phyloP scores from a whole-genome alignment of 2,329 filamentous ascomycete genomes.

The Fusarium verrucosum region DNA sequence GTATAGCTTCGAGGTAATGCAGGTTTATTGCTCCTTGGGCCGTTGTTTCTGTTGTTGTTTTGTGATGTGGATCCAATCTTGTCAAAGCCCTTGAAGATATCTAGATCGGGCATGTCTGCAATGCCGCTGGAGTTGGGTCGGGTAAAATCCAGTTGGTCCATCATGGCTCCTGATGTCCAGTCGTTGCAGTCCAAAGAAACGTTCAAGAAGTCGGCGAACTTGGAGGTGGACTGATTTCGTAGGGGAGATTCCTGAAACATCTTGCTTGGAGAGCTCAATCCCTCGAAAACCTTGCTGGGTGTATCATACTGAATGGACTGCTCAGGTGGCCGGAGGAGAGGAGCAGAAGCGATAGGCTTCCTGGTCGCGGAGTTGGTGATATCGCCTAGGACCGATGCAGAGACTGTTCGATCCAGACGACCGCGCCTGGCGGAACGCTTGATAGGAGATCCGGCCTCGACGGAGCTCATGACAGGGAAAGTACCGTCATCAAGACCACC shows the following conservation, averaged over 20 bases:
- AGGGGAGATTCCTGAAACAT: slow-evolving; percentile 52
- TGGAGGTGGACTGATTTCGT: slow-evolving; percentile 60
- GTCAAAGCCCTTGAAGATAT: slow-evolving; percentile 79
- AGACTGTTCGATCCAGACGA: slow-evolving; percentile 70
- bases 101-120: slow-evolving; percentile 68
- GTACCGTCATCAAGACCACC: slow-evolving; percentile 45
- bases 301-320: slow-evolving; percentile 59
- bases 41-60: slow-evolving; percentile 27
- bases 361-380: slow-evolving; percentile 63
- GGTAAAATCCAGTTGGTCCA: slow-evolving; percentile 54
- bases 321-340: slow-evolving; percentile 60
- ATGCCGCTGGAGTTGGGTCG: slow-evolving; percentile 60
- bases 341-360: slow-evolving; percentile 61
- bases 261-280: slow-evolving; percentile 66
- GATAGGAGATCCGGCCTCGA: slow-evolving; percentile 69
- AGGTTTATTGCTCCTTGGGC: slow-evolving; percentile 43
- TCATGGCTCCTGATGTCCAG: slow-evolving; percentile 46
- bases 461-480: slow-evolving; percentile 55
- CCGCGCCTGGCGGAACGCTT: slow-evolving; percentile 70
- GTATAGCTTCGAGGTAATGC: slow-evolving; percentile 47
- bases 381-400: slow-evolving; percentile 69
- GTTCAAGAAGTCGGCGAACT: slow-evolving; percentile 52
- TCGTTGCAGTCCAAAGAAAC: slow-evolving; percentile 51
- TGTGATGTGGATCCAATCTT: slow-evolving; percentile 69
- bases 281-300: slow-evolving; percentile 66